phyloP scores from a whole-genome alignment of 495 filamentous ascomycete species.

The Aspergillus taichungensis region DNA sequence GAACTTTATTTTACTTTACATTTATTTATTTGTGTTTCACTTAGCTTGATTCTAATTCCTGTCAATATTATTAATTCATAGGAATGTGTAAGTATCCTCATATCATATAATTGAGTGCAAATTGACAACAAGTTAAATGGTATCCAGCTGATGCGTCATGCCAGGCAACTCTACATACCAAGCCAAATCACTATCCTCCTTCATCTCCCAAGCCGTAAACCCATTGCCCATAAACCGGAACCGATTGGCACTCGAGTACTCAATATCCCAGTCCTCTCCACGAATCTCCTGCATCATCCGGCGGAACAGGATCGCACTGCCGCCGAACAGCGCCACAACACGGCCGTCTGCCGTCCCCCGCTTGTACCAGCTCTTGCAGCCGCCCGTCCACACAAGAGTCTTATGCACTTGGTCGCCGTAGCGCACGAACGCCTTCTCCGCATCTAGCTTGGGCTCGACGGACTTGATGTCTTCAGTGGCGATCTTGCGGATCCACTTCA shows the following conservation, averaged over 20 bases:
- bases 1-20: no score
- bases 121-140: no score
- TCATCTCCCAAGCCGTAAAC: slow-evolving; percentile 19
- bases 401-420: slow-evolving; percentile 36
- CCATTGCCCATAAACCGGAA: slow-evolving; percentile 47
- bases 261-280: slow-evolving; percentile 41
- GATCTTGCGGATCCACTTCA: slow-evolving; percentile 41
- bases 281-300: slow-evolving; percentile 38
- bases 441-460: slow-evolving; percentile 29
- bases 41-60: no score
- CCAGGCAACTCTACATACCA: slow-evolving; percentile 18
- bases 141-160: no score
- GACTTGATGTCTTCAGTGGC: slow-evolving; percentile 39
- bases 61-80: no score
- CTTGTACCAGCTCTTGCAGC: slow-evolving; percentile 44
- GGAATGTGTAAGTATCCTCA: no score
- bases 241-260: slow-evolving; percentile 33
- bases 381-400: slow-evolving; percentile 36
- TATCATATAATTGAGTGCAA: no score
- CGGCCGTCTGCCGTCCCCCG: slow-evolving; percentile 28
- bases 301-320: slow-evolving; percentile 40
- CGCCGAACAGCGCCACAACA: slow-evolving; percentile 37
- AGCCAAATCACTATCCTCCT: slow-evolving; percentile 16
- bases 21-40: no score
- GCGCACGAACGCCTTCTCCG: slow-evolving; percentile 32